phyloP scores from a whole-genome alignment of 176 grass and related monocot genomes.

The Echinochloa phyllopogon region DNA sequence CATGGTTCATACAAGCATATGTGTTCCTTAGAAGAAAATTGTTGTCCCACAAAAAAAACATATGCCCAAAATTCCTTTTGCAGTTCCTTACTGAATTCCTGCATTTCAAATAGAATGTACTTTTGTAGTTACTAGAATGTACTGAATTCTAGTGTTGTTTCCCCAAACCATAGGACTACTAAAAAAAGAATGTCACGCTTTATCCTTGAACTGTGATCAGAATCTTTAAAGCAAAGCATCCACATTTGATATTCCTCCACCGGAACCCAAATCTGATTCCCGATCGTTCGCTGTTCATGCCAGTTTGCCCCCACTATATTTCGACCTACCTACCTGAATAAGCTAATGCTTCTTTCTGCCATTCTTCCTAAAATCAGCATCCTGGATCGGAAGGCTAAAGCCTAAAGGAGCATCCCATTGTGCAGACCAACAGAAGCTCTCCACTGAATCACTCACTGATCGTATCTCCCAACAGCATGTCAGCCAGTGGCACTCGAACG shows the following conservation, averaged over 20 bases:
- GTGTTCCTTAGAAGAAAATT: too few species aligned
- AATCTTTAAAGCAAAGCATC: conserved; percentile 36
- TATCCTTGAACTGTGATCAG: conserved; percentile 24
- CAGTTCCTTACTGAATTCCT: conserved; percentile 7
- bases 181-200: conserved; percentile 31
- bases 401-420: not conserved
- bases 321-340: not conserved
- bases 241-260: not conserved
- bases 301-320: conserved; percentile 11
- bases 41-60: not conserved
- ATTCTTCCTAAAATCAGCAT: conserved; percentile 28
- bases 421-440: not conserved
- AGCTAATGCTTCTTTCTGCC: conserved; percentile 28
- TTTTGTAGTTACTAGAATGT: too few species aligned
- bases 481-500: not conserved
- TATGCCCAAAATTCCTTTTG: not conserved
- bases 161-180: not conserved
- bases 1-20: too few species aligned
- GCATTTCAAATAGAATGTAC: not conserved
- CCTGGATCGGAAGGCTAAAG: too few species aligned
- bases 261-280: not conserved
- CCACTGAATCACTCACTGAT: not conserved
- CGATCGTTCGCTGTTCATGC: conserved; percentile 1
- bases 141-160: not conserved
- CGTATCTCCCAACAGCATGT: conserved; percentile 2